Percentiles rank a stretch among this genome's conserved stretches.
These are phyloP conservation scores for Candida patagonica DNA, from an alignment of 805 yeast genomes.

Conservation along the genomic window DNA sequence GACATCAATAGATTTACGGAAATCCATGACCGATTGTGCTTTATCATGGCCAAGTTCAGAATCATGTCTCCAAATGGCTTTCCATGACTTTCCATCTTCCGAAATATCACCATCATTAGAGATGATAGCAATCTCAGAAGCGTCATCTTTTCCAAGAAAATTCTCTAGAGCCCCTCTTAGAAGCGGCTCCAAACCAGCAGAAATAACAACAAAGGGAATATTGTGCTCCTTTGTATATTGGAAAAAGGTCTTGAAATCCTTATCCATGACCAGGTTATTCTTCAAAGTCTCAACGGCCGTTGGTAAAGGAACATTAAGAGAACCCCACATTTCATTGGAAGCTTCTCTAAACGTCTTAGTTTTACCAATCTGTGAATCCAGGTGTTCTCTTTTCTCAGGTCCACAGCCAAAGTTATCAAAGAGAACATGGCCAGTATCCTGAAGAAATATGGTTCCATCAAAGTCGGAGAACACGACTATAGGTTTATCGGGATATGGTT, in stretches of 20 bases:
- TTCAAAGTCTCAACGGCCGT: slow-evolving; percentile 30
- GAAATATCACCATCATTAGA: slow-evolving; percentile 33
- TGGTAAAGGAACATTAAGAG: slow-evolving; percentile 31
- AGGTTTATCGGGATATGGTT: slow-evolving; percentile 1
- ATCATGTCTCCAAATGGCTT: slow-evolving; percentile 35
- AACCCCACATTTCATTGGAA: slow-evolving; percentile 36
- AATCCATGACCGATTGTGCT: slow-evolving; percentile 33
- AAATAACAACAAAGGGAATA: slow-evolving; percentile 34
- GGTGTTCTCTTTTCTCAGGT: slow-evolving; percentile 26
- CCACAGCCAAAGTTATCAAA: slow-evolving; percentile 37
- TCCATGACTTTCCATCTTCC: slow-evolving; percentile 32
- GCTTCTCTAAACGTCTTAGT: slow-evolving; percentile 32
- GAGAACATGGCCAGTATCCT: slow-evolving; percentile 38
- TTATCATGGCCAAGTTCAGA: slow-evolving; percentile 36
- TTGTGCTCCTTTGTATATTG: slow-evolving; percentile 30
- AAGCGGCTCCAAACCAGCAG: slow-evolving; percentile 36
- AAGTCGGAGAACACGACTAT: slow-evolving; percentile 24
- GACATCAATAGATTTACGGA: slow-evolving; percentile 21
- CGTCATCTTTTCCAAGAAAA: slow-evolving; percentile 30
- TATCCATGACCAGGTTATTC: slow-evolving; percentile 31
- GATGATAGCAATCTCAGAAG: slow-evolving; percentile 31
- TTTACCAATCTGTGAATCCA: slow-evolving; percentile 31
- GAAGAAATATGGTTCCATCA: slow-evolving; percentile 38
- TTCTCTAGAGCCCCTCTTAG: slow-evolving; percentile 33
- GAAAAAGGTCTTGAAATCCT: slow-evolving; percentile 32